Base-by-base conservation (phyloP, 169 alveolate species). In the Cryptosporidium baileyi region DNA sequence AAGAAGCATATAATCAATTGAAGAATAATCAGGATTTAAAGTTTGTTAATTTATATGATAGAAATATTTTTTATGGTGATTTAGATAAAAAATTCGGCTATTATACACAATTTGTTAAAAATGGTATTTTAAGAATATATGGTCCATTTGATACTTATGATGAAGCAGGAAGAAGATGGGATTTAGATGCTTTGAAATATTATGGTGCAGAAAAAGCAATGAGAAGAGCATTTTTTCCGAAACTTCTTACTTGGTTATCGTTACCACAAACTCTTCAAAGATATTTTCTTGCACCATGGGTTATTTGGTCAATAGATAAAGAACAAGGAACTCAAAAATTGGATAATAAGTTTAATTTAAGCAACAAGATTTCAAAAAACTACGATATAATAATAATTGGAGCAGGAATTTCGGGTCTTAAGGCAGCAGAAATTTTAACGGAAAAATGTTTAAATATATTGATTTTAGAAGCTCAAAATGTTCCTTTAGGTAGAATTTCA, bases 151-250 rank as follows among this genome's bases (percentile, higher is more conserved):
- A 52, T 40, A 54, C 85, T 34, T 57, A 52, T 74, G 85, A 74
- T 26, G 85, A 74, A 28, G 85, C 85, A 38, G 85, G 85, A 28
- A 74, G 85, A 51, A 74, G 85, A 38, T 74, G 85, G 85, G 85
- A 74, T 28, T 43, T 74, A 7, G 85, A 74, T 57, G 67, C 85
- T 3, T 61, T 74, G 15, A 74, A 74, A 74, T 74, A 74, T 44
- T 74, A 74, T 36, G 85, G 85, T 3, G 85, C 85, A 8, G 85
- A 74, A 11, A 54, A 74, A n/a, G 85, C 85, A 13, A 74, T 74
- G 85, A 19, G 40, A 30, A 74, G 40, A 4, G 85, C 85, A 2
- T 74, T 54, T 15, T 74, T 74, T 15, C 85, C 85, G 19, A 74
- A 74, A 54, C 60, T 74, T 19, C 38, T 74, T 9, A 74, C 85